A percentile compares a stretch with the other conserved stretches of the same genome.
These are phyloP conservation scores for Corylus avellana DNA, from an alignment of 306 rosid species.

Conservation along the genomic window DNA sequence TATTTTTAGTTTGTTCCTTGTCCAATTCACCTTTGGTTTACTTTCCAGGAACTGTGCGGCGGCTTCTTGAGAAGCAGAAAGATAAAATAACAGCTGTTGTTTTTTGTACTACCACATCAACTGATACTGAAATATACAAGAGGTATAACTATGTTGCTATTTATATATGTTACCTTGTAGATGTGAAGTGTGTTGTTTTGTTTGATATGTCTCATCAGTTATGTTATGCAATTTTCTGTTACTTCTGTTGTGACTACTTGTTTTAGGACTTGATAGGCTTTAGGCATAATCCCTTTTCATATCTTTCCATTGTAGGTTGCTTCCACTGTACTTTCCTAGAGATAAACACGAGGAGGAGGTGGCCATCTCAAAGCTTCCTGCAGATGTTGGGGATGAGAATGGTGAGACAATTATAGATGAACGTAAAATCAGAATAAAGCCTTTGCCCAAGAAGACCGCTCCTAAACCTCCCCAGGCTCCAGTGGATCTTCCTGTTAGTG, in stretches of 20 bases:
- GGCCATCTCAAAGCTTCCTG: constrained; percentile 86
- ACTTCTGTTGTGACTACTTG: constrained; percentile 14
- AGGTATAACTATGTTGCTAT: constrained; percentile 46
- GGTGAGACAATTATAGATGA: constrained; percentile 94
- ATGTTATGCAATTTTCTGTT: not conserved
- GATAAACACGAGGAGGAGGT: constrained; percentile 94
- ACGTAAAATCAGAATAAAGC: constrained; percentile 94
- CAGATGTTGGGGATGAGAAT: constrained; percentile 99
- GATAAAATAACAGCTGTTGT: constrained; percentile 82
- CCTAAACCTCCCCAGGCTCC: constrained; percentile 54
- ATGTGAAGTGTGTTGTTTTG: not conserved
- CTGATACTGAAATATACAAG: constrained; percentile 93
- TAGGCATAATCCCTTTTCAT: constrained; percentile 20
- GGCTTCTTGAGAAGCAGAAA: constrained; percentile 93
- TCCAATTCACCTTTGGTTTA: constrained; percentile 15
- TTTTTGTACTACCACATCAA: constrained; percentile 79
- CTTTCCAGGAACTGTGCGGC: constrained; percentile 83
- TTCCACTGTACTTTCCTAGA: constrained; percentile 96
- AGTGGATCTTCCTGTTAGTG: constrained; percentile 73
- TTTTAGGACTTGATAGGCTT: constrained; percentile 15
- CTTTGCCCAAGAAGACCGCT: constrained; percentile 70
- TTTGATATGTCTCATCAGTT: not conserved
- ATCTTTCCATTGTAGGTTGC: constrained; percentile 59
- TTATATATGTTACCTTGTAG: not conserved
- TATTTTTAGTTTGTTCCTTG: not conserved